These are phyloP conservation scores for Aquilaria agallochum DNA, from an alignment of 441 rosid genomes.

Conservation along the genomic window DNA sequence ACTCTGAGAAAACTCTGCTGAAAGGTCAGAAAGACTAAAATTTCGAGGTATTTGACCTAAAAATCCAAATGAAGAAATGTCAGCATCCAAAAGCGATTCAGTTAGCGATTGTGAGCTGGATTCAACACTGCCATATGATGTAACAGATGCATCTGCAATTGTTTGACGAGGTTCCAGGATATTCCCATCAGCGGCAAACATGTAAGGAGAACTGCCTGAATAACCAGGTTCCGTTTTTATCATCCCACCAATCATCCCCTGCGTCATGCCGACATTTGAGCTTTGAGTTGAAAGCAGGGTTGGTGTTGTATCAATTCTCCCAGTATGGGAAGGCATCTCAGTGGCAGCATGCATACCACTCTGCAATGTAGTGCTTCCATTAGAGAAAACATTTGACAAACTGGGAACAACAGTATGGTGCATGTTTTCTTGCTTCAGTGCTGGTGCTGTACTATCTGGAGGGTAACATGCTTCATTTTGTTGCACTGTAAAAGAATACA, in stretches of 20 bases:
- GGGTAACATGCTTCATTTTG: slow-evolving; percentile 55
- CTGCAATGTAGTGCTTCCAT: slow-evolving; percentile 62
- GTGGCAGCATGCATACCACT: slow-evolving; percentile 51
- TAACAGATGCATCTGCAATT: slow-evolving; percentile 59
- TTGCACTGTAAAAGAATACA: slow-evolving; percentile 43
- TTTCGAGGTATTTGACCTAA: slow-evolving; percentile 76
- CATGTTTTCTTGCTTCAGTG: slow-evolving; percentile 56
- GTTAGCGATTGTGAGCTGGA: slow-evolving; percentile 69
- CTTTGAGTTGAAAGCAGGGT: slow-evolving; percentile 63
- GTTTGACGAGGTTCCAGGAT: slow-evolving; percentile 63
- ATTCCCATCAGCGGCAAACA: slow-evolving; percentile 70
- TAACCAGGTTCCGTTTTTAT: slow-evolving; percentile 79
- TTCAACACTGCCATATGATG: slow-evolving; percentile 71
- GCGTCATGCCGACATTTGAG: slow-evolving; percentile 67
- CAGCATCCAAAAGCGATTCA: slow-evolving; percentile 73
- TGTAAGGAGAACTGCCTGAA: slow-evolving; percentile 55
- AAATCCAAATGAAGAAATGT: slow-evolving; percentile 68
- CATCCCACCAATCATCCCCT: slow-evolving; percentile 76
- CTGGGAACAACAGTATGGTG: slow-evolving; percentile 47
- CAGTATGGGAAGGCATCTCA: slow-evolving; percentile 62
- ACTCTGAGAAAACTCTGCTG: slow-evolving; percentile 87
- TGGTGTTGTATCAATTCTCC: slow-evolving; percentile 51
- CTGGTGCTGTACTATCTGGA: slow-evolving; percentile 48
- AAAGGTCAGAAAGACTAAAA: slow-evolving; percentile 93
- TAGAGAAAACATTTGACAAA: slow-evolving; percentile 54